These are phyloP conservation scores for Acer saccharum DNA, from an alignment of 345 rosid genomes.

Conservation along the genomic window DNA sequence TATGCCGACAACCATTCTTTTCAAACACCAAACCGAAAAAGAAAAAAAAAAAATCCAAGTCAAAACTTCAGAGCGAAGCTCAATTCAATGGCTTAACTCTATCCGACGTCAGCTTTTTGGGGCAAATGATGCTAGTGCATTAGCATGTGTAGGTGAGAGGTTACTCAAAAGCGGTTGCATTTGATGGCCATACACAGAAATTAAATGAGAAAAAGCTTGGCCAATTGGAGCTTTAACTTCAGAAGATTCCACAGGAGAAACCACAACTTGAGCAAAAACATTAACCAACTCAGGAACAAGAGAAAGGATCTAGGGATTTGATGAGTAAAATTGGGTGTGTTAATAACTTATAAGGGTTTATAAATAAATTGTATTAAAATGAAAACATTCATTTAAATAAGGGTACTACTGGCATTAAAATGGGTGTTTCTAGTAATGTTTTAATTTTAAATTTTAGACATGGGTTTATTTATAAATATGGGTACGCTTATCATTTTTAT, in stretches of 20 bases:
- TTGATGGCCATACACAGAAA: conserved; percentile 81
- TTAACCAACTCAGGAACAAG: conserved; percentile 86
- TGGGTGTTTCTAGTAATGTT: too few species aligned
- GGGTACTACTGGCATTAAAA: too few species aligned
- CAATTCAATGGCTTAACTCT: neutral
- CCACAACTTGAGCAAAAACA: conserved; percentile 85
- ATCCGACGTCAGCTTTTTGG: conserved; percentile 44
- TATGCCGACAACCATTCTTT: neutral
- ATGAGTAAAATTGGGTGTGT: too few species aligned
- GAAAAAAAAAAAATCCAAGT: too few species aligned
- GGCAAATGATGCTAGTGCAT: conserved; percentile 73
- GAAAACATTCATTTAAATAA: too few species aligned
- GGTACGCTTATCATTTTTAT: too few species aligned
- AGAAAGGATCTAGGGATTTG: too few species aligned
- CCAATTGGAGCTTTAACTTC: conserved; percentile 93
- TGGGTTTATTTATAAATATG: too few species aligned
- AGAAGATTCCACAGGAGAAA: conserved; percentile 72
- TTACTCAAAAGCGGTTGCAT: conserved; percentile 75
- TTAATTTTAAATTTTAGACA: too few species aligned
- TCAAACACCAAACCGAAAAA: conserved; percentile 2
- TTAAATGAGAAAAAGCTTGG: conserved; percentile 75
- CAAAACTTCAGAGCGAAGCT: neutral
- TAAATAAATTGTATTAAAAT: too few species aligned
- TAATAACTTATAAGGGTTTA: too few species aligned
- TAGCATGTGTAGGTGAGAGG: conserved; percentile 82